phyloP scores from a whole-genome alignment of 2,329 filamentous ascomycete species.

The Penicillium vulpinum region DNA sequence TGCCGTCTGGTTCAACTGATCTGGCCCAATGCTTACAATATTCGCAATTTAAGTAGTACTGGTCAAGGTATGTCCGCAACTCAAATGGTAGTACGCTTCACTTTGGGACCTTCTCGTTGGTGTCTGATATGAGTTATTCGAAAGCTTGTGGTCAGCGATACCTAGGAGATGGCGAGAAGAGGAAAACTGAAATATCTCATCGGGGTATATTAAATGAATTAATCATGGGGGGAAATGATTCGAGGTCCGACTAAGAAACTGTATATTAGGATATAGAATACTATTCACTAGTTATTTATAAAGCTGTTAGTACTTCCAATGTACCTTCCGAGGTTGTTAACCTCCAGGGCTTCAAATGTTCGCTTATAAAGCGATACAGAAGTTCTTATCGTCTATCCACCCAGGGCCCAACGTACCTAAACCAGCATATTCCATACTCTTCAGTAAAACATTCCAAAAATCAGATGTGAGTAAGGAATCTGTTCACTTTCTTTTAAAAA shows the following conservation, averaged over 20 bases:
- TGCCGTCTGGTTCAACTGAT: neutral
- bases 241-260: neutral
- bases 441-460: neutral
- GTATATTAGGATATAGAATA: neutral
- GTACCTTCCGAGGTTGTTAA: neutral
- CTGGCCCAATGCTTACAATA: neutral
- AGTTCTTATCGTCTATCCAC: slow-evolving; percentile 13
- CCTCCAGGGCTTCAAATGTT: no score
- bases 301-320: neutral
- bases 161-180: neutral
- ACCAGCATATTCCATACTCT: neutral
- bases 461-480: neutral
- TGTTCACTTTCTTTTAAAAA: neutral
- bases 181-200: neutral
- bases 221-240: neutral
- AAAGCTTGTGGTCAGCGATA: neutral
- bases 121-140: neutral
- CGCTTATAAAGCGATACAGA: neutral
- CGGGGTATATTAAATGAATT: neutral
- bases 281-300: no score
- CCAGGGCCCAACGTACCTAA: no score
- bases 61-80: neutral
- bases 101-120: neutral
- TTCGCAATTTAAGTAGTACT: neutral
- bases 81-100: neutral